Base-by-base conservation (phyloP, 441 rosid species). In the Brassica balearica region DNA sequence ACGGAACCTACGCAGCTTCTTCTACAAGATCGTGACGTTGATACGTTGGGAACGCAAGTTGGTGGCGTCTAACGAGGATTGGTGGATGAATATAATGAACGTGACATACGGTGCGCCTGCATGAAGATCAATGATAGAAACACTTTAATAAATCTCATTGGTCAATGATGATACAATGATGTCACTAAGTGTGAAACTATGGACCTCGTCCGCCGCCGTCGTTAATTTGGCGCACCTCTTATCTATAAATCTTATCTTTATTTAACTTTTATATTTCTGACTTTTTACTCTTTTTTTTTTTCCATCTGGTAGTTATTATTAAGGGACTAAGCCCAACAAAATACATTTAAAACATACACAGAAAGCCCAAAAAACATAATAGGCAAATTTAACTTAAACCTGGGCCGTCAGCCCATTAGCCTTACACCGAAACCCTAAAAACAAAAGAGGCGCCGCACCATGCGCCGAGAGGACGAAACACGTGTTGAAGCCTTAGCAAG, bases 1-100 rank as follows among this genome's bases (percentile, higher is more conserved):
- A 74, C 72, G 78, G 82, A 79, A 69, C 14, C 62, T 74, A 36
- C 6, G 8, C 14, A 17, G 68, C 60, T 77, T 55, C 23, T 15
- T 63, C 12, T 0, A 71, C 72, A 5, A 68, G 62, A 78, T 68
- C 22, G 72, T 69, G 75, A 79, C 22, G 75, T 79, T 63, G 65
- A 80, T 73, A 41, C 72, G 22, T 65, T 20, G 73, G 76, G 76
- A 75, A 80, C 25, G 62, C 62, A 58, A 19, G 62, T 58, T 19
- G 62, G 6, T 58, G 27, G 62, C 62, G 62, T 58, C 62, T 58
- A 58, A 58, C 9, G 56, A n/a, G 48, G 67, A 55, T 19, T 48
- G 32, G 78, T 34, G 71, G 17, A 23, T n/a, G 34, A 67, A 5
- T 51, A 51, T 20, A 55, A 17, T 55, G 60, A 55, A 55, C 3